These are phyloP conservation scores for Barbarea vulgaris DNA, from an alignment of 345 rosid species.

Conservation along the genomic window DNA sequence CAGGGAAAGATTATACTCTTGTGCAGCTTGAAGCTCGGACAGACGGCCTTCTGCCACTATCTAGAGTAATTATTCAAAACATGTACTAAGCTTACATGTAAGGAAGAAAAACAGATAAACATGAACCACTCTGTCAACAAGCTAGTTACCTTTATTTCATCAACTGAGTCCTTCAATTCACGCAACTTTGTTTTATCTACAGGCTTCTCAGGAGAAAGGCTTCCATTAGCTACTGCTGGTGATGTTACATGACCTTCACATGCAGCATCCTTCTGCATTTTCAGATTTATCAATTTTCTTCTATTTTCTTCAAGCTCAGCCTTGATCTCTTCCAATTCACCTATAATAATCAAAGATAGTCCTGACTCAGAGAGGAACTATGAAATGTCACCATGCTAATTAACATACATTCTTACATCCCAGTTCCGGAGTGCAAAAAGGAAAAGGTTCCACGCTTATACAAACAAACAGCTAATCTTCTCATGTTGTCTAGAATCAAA, in stretches of 20 bases:
- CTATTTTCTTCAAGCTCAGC: constrained; percentile 89
- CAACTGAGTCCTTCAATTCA: constrained; percentile 76
- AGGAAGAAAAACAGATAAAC: neutral
- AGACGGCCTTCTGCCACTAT: constrained; percentile 77
- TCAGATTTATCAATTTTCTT: constrained; percentile 75
- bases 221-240: constrained; percentile 68
- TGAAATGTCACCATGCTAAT: constrained; percentile 12
- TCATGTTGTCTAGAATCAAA: constrained; percentile 7
- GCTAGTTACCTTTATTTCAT: constrained; percentile 67
- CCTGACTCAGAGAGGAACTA: constrained; percentile 28
- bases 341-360: constrained; percentile 47
- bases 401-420: constrained; percentile 2
- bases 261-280: constrained; percentile 85
- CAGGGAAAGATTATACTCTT: constrained; percentile 61
- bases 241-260: constrained; percentile 54
- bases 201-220: constrained; percentile 75
- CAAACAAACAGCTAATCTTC: constrained; percentile 8
- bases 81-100: constrained; percentile 30
- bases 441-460: neutral
- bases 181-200: constrained; percentile 66
- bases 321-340: constrained; percentile 86
- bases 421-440: neutral
- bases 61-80: constrained; percentile 52
- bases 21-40: constrained; percentile 79
- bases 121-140: neutral